Percentiles rank a stretch among this genome's conserved stretches.
Conservation (phyloP, 768 basidiomycete genomes). For the Phaffia australis region DNA sequence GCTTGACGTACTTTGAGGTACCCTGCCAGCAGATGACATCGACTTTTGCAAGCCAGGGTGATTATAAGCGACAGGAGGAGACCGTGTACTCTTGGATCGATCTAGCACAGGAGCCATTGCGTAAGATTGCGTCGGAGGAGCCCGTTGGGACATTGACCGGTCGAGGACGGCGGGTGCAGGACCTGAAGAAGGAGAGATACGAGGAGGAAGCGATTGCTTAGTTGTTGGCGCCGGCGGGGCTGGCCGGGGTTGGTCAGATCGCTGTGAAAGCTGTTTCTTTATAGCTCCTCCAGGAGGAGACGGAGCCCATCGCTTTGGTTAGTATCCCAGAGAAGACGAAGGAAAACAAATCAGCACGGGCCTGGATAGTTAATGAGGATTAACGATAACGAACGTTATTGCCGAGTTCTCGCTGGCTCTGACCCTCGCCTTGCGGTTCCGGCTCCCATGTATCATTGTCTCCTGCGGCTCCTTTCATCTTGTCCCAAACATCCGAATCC, state of each 20-base stretch:
- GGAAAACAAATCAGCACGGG: background rate
- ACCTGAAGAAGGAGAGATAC: slow-evolving; percentile 32
- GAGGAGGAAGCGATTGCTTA: slow-evolving; percentile 1
- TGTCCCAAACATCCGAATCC: slow-evolving; percentile 41
- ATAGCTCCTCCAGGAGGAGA: slow-evolving; percentile 27
- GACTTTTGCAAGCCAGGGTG: slow-evolving; percentile 40
- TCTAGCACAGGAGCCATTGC: slow-evolving; percentile 10
- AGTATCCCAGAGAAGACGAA: background rate
- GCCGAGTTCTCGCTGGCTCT: background rate
- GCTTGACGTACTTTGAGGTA: slow-evolving; percentile 39
- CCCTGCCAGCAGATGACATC: slow-evolving; percentile 51
- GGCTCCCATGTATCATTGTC: slow-evolving; percentile 3
- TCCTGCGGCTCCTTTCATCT: slow-evolving; percentile 41
- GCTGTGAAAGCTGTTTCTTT: background rate
- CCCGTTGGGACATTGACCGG: slow-evolving; percentile 58
- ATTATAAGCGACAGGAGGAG: slow-evolving; percentile 33
- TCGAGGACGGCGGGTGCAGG: slow-evolving; percentile 36
- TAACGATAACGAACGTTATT: too few species aligned
- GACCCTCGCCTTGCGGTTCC: too few species aligned
- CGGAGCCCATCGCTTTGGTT: slow-evolving; percentile 32
- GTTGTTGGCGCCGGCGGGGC: slow-evolving; percentile 10
- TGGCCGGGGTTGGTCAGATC: slow-evolving; percentile 30
- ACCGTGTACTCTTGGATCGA: slow-evolving; percentile 21
- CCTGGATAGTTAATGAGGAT: background rate
- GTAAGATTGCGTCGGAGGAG: slow-evolving; percentile 59